Percentiles rank a stretch among this genome's conserved stretches.
Evolutionary conservation across 768 basidiomycete species (phyloP).

Genomic region (Collybia sp.): DNA sequence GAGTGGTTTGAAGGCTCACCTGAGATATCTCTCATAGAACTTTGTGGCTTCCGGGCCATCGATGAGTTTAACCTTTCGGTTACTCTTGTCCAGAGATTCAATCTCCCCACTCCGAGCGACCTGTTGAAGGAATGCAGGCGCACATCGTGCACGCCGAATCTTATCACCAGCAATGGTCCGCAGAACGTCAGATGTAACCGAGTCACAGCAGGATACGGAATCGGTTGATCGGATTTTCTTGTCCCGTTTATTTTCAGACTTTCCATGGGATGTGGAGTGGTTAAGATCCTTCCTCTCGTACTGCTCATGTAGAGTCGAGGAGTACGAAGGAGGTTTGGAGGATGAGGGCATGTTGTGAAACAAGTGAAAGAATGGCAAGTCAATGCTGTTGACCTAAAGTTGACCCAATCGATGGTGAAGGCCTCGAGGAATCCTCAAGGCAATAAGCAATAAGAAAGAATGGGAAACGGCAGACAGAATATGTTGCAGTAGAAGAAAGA

Average conservation of each 20-base stretch:
- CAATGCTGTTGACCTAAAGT: background rate
- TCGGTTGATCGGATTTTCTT: background rate
- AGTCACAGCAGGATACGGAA: conserved; percentile 5
- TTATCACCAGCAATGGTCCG: conserved; percentile 28
- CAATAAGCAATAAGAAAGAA: conserved; percentile 5
- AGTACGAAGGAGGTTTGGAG: background rate
- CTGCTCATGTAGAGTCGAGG: background rate
- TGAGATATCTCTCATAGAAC: conserved; percentile 35
- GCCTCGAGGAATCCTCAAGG: conserved; percentile 22
- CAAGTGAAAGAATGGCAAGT: conserved; percentile 1
- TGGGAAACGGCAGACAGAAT: conserved; percentile 12
- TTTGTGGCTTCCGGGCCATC: conserved; percentile 34
- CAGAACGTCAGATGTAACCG: conserved; percentile 19
- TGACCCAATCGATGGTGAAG: conserved; percentile 8
- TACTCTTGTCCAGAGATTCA: conserved; percentile 22
- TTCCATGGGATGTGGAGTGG: background rate
- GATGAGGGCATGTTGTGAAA: background rate
- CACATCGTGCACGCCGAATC: conserved; percentile 36
- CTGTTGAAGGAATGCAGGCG: conserved; percentile 40
- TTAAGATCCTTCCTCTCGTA: background rate
- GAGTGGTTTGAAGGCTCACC: conserved; percentile 21
- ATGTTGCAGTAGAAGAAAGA: background rate
- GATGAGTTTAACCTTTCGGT: conserved; percentile 35
- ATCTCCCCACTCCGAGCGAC: conserved; percentile 26
- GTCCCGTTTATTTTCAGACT: background rate